Base-by-base conservation (phyloP, 2,329 filamentous ascomycete species). In the Fusarium begoniae region DNA sequence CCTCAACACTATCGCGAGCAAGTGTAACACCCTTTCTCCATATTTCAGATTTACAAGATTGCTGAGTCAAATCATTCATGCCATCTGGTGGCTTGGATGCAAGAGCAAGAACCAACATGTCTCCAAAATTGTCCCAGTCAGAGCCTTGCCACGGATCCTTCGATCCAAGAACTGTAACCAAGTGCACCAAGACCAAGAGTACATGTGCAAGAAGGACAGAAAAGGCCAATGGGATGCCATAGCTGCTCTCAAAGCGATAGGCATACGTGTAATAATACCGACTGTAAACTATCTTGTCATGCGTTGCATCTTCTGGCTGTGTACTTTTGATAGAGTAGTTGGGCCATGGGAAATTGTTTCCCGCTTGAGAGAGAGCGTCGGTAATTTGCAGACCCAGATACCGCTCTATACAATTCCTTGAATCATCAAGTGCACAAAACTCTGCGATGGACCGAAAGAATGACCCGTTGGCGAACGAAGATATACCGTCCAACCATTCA, bases 181-280 rank as follows among this genome's bases (percentile, higher is more conserved):
- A 9, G 5, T 47, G 47, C 4, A 14, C 0, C n/a, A 14, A 14
- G 0, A 35, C 48, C 12, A 51, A 3, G 0, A 51, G 1, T 0
- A 51, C n/a, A 3, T 51, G 30, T 0, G 5, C 0, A 8, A 51
- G 30, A 3, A 51, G 48, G 4, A 51, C 5, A 8, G 17, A 6
- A 20, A 51, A 51, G 0, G 30, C 30, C 3, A 35, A 15, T 2
- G 6, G 48, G 6, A 51, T 35, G 0, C 35, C 1, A 1, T 17
- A 1, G 8, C 45, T 47, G 2, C 44, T 47, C 0, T 10, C 18
- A 47, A 47, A 47, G 24, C 44, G 44, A 47, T 47, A 47, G 3
- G 44, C 44, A 0, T 47, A 47, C 3, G 44, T 28, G 24, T 14
- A 14, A 4, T 47, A 7, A 10, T 10, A 47, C 0, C 44, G 44